Conservation (phyloP, 148 eudicot species). For the Chenopodium formosanum region DNA sequence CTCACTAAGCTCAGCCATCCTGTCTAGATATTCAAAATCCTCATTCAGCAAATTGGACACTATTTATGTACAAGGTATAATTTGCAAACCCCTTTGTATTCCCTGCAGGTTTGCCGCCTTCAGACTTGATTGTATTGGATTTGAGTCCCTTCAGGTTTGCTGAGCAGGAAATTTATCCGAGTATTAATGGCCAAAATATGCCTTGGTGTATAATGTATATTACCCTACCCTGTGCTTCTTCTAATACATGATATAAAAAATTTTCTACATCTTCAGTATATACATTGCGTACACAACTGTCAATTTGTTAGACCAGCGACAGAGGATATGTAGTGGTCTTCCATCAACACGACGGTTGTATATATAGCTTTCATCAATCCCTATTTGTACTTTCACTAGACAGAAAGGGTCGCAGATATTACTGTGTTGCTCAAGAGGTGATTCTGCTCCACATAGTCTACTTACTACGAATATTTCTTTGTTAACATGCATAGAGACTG, state of each 20-base stretch:
- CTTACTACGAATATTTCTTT: neutral
- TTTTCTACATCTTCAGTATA: conserved; percentile 27
- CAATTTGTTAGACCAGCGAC: neutral
- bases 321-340: neutral
- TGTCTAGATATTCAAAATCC: conserved; percentile 18
- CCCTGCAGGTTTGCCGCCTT: conserved; percentile 37
- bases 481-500: neutral
- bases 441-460: neutral
- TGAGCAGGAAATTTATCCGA: conserved; percentile 29
- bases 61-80: conserved; percentile 28
- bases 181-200: conserved; percentile 23
- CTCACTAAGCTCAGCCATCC: conserved; percentile 16
- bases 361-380: neutral
- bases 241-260: conserved; percentile 30
- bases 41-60: conserved; percentile 26
- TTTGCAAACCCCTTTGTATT: conserved; percentile 33
- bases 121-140: conserved; percentile 27
- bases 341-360: neutral
- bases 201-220: conserved; percentile 48
- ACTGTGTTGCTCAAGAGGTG: neutral
- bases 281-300: conserved; percentile 16
- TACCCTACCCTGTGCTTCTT: conserved; percentile 56
- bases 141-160: conserved; percentile 9
- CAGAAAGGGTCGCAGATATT: too few species aligned
- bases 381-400: neutral